phyloP scores from a whole-genome alignment of 495 filamentous ascomycete genomes.

The Penicillium dipodomyicola region DNA sequence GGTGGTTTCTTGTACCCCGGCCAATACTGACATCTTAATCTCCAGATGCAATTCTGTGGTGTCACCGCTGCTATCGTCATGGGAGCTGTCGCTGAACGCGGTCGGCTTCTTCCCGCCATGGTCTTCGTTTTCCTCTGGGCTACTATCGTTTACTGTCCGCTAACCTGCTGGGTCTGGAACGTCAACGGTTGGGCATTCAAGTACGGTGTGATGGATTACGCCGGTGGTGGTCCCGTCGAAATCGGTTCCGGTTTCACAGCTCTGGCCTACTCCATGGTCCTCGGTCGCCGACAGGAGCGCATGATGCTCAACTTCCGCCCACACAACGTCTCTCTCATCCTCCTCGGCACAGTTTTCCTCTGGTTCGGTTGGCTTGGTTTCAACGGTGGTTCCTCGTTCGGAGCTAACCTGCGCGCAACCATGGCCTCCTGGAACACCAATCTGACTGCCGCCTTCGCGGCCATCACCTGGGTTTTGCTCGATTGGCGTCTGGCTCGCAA shows the following conservation, averaged over 20 bases:
- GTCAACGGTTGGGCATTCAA: constrained; percentile 88
- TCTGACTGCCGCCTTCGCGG: constrained; percentile 82
- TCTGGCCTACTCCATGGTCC: constrained; percentile 90
- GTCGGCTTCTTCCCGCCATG: constrained; percentile 90
- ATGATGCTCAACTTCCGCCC: constrained; percentile 97
- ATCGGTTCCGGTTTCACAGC: constrained; percentile 92
- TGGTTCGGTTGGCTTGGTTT: constrained; percentile 99
- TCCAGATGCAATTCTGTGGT: constrained; percentile 91
- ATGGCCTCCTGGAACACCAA: constrained; percentile 99
- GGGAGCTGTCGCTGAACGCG: constrained; percentile 89
- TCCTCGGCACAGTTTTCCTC: constrained; percentile 89
- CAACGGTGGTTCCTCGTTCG: constrained; percentile 97
- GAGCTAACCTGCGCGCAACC: constrained; percentile 88
- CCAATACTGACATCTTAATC: not conserved
- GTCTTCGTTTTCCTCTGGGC: constrained; percentile 96
- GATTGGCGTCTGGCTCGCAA: constrained; percentile 94
- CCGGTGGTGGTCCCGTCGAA: constrained; percentile 96
- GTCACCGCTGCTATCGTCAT: constrained; percentile 91
- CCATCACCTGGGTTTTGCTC: constrained; percentile 85
- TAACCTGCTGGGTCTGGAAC: constrained; percentile 96
- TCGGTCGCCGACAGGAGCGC: constrained; percentile 95
- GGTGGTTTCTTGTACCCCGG: not conserved
- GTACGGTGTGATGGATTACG: constrained; percentile 94
- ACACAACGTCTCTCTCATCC: constrained; percentile 97
- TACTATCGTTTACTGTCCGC: constrained; percentile 93